Conservation (phyloP, 208 protist genomes). For the Leptomonas pyrrhocoris region DNA sequence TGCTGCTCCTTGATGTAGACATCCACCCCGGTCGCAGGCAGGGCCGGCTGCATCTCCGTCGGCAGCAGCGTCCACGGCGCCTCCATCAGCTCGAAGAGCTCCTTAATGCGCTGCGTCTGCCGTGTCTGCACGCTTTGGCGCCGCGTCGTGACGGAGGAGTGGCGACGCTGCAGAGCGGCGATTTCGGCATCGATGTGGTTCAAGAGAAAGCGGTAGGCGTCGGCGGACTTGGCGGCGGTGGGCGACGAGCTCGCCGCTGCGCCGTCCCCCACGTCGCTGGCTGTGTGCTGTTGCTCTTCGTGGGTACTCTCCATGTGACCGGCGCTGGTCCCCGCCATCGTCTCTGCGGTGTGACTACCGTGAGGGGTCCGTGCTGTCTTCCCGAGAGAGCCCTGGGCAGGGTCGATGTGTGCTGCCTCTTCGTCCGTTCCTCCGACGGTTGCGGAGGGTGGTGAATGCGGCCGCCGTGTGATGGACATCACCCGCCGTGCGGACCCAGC, state of each 20-base stretch:
- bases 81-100: conserved; percentile 77
- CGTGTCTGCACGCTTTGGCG: conserved; percentile 44
- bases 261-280: not conserved
- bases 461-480: conserved; percentile 23
- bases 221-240: conserved; percentile 35
- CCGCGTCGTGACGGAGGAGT: conserved; percentile 48
- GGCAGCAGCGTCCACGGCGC: conserved; percentile 70
- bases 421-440: not conserved
- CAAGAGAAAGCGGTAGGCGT: conserved; percentile 78
- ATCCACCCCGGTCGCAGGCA: conserved; percentile 68
- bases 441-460: not conserved
- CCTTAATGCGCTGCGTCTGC: conserved; percentile 53
- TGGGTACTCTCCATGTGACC: not conserved
- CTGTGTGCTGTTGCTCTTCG: not conserved
- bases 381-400: not conserved
- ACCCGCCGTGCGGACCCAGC: conserved; percentile 13
- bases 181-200: conserved; percentile 86
- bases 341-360: not conserved
- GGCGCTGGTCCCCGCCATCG: not conserved
- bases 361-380: not conserved
- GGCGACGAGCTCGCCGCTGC: conserved; percentile 1
- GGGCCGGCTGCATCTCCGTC: conserved; percentile 45
- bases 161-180: conserved; percentile 61
- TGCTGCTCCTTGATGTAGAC: conserved; percentile 81
- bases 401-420: conserved; percentile 6